Evolutionary conservation across 2,329 filamentous ascomycete genomes (phyloP), one percentile per base, ranked within the genome.

Genomic region (Ascochyta clinopodiicola): DNA sequence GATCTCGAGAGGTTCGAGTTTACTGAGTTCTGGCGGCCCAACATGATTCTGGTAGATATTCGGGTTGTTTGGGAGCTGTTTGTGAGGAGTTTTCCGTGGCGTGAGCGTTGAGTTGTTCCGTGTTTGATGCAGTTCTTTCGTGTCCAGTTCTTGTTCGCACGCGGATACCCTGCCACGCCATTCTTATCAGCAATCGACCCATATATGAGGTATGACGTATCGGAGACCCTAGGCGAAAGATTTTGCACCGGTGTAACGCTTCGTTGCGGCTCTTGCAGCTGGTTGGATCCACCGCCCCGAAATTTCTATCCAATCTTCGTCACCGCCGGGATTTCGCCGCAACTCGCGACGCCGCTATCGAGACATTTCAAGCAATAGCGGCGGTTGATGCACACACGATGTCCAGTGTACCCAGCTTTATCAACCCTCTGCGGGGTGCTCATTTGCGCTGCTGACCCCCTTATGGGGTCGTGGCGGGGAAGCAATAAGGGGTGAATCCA

Each of bases 181-280:
- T 52, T 44, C 55, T 57, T 53, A 53, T 52, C 55, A 53, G 42
- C 49, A 38, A 56, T 34, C 51, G 57, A 63, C 46, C 60, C 63
- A 58, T 49, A 47, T 46, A 59, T 51, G 44, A 52, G 38, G 46
- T 21, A 67, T 68, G 66, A 68, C 66, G 66, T 68, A 64, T 56
- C 58, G 62, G 60, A 59, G 56, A 38, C 63, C 58, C 64, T 66
- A 67, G 62, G 66, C 66, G 64, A 67, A 68, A 57, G 66, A 60
- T 56, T 66, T 62, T 63, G 58, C 60, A 57, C 37, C 58, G 49
- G 56, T 61, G 62, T 56, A 59, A 61, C 51, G 51, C 49, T 62
- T 50, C 50, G 58, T 62, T 68, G 63, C 66, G 65, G 44, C 59
- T 68, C 62, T 60, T 62, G 51, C 52, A 56, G 60, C 61, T 53